Conservation (phyloP, 495 filamentous ascomycete genomes). For the Penicillium canescens region DNA sequence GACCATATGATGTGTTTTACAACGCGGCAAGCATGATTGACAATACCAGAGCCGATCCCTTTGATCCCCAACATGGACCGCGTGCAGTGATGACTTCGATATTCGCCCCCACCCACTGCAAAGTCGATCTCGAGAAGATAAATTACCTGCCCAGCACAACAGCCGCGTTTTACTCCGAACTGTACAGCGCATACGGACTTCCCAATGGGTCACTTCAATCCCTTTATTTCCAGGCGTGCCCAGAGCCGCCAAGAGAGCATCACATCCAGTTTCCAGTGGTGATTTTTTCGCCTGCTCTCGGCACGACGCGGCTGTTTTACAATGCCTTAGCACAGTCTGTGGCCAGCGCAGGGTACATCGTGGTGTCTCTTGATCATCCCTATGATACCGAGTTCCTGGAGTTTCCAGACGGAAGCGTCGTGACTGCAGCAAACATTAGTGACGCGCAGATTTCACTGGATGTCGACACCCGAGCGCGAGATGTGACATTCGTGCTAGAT, state of each 20-base stretch:
- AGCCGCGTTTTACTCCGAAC: conserved; percentile 8
- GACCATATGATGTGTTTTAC: conserved; percentile 21
- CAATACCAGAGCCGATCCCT: conserved; percentile 28
- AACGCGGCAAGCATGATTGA: conserved; percentile 29
- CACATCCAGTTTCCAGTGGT: conserved; percentile 24
- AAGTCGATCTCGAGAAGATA: neutral
- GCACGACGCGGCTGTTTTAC: conserved; percentile 37
- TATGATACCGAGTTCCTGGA: conserved; percentile 50
- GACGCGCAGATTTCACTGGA: conserved; percentile 1
- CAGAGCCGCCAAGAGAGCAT: conserved; percentile 4
- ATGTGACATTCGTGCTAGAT: conserved; percentile 38
- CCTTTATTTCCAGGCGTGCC: conserved; percentile 2
- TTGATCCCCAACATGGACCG: conserved; percentile 23
- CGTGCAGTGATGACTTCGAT: conserved; percentile 36
- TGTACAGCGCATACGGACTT: conserved; percentile 20
- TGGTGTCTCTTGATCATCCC: conserved; percentile 50
- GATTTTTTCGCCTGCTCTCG: conserved; percentile 40
- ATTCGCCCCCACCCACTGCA: conserved; percentile 30
- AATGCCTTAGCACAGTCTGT: conserved; percentile 39
- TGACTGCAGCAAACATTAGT: conserved; percentile 19
- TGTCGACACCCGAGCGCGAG: conserved; percentile 29
- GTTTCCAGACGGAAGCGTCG: conserved; percentile 44
- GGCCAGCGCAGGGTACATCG: conserved; percentile 48
- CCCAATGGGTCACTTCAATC: conserved; percentile 1
- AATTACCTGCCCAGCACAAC: conserved; percentile 19